Evolutionary conservation across 1,284 basidiomycete species (phyloP).

Genomic region (Schizopora paradoxa): DNA sequence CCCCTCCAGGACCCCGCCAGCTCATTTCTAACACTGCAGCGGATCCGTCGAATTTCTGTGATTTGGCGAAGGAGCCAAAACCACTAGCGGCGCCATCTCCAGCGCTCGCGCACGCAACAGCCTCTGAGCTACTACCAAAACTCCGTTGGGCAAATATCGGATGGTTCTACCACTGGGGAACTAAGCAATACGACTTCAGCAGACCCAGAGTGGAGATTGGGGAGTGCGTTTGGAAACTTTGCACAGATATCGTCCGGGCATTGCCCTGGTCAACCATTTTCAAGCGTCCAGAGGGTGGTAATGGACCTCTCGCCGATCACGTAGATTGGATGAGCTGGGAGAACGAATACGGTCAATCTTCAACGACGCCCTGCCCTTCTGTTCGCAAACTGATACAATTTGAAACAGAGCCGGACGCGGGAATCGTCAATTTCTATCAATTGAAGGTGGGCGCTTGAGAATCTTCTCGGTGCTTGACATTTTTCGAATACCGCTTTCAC

Average conservation of each 20-base stretch:
- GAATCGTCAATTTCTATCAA: slow-evolving; percentile 92
- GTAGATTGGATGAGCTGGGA: slow-evolving; percentile 69
- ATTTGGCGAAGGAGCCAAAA: slow-evolving; percentile 48
- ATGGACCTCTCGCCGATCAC: no score
- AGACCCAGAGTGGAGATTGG: slow-evolving; percentile 61
- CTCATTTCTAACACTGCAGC: slow-evolving; percentile 67
- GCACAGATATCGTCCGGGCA: slow-evolving; percentile 51
- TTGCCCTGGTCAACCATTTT: slow-evolving; percentile 75
- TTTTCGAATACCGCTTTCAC: neutral
- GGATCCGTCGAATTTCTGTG: slow-evolving; percentile 40
- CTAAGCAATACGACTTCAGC: slow-evolving; percentile 85
- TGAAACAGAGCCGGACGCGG: slow-evolving; percentile 76
- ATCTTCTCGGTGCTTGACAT: neutral
- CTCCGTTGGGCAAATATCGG: slow-evolving; percentile 92
- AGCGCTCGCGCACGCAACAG: slow-evolving; percentile 39
- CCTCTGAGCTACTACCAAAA: slow-evolving; percentile 57
- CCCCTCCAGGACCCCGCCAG: slow-evolving; percentile 48
- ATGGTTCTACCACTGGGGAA: slow-evolving; percentile 90
- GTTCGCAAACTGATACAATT: slow-evolving; percentile 3
- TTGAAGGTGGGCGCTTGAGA: slow-evolving; percentile 40
- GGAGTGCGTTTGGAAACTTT: slow-evolving; percentile 48
- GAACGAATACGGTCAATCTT: slow-evolving; percentile 60
- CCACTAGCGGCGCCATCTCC: slow-evolving; percentile 53
- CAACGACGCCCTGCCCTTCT: neutral
- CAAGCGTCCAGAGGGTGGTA: no score